Base-by-base conservation (phyloP, 495 filamentous ascomycete species). In the Darksidea phi region DNA sequence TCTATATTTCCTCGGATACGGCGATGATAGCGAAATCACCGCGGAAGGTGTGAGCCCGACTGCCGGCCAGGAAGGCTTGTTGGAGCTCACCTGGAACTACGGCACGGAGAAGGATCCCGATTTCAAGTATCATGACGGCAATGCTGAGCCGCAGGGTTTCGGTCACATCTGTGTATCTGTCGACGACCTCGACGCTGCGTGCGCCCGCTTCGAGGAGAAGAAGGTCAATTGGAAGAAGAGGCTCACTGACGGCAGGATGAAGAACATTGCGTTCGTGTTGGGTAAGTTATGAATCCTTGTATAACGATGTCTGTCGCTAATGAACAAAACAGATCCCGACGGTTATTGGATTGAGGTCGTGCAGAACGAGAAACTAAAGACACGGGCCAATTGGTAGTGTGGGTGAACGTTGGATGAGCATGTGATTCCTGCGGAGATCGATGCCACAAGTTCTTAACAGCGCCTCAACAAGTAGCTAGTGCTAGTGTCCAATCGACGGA, bases 21-120 rank as follows among this genome's bases (percentile, higher is more conserved):
- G 75, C 24, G 73, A 76, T 69, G 76, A 80, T 32, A 59, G 78
- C 86, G 28, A 76, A 74, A 37, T 34, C 62, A n/a, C 72, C 75
- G 24, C 69, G 76, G 23, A 78, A 74, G 78, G 73, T 34, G 76
- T 74, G 47, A 87, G 84, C 63, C 76, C 81, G 43, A 69, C 84
- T 2, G 83, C 87, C 2, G 82, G 83, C 41, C 81, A 84, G 50
- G 93, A 97, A 70, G 93, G 93, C 1, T 70, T 97, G 52, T 76
- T 97, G 11, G 92, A 96, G 76, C 70, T 98, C 66, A 97, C 92
- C 20, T 96, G 90, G 89, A 97, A 98, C 71, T 94, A 96, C 64
- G 94, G 94, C 42, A 97, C 94, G 1, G 94, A 98, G 79, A 93
- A 89, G 70, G 84, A 97, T 66, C 79, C 85, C 55, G 77, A 80